Base-by-base conservation (phyloP, 2,329 filamentous ascomycete genomes). In the Colletotrichum lupini region DNA sequence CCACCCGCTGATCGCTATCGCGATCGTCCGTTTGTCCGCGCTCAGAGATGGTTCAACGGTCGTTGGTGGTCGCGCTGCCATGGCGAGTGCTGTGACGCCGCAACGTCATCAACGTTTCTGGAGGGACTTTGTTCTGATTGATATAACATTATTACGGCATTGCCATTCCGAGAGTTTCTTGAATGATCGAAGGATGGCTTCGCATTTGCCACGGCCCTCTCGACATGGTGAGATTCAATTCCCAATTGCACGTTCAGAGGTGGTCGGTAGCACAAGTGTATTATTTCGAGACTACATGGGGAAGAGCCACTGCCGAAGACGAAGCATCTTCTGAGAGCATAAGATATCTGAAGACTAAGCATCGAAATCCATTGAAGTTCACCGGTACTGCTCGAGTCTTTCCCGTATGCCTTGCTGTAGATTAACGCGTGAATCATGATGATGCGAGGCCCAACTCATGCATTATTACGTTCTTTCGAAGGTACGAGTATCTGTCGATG, bases 1-100 rank as follows among this genome's bases (percentile, higher is more conserved):
- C 59, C 56, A 60, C 26, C 53, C 49, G 60, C 67, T 22, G 71
- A 73, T 73, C 71, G 46, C 28, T 58, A 56, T 56, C 16, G 42
- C 37, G 59, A 35, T 49, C 6, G 37, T n/a, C 68, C 35, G 30
- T 49, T 52, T 68, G 58, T 46, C 26, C 30, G 16, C 42, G 42
- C 42, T 16, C 42, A 46, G 57, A 28, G 65, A 68, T 58, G 22
- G 28, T 26, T 26, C 30, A n/a, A 19, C n/a, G 11, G 16, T 61
- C 30, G 19, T 28, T 16, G n/a, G 35, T 35, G 64, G 37, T 26
- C 9, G 24, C 22, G 24, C 22, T 6, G 32, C 9, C 16, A 30
- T 24, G 19, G 24, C 32, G 32, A n/a, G 5, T 6, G 1, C 35
- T 16, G 1, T 4, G 67, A n/a, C 5, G n/a, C 8, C 19, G 59